A percentile compares a stretch with the other conserved stretches of the same genome.
These are phyloP conservation scores for Apiospora arundinis DNA, from an alignment of 2,329 filamentous ascomycete genomes.

Conservation along the genomic window DNA sequence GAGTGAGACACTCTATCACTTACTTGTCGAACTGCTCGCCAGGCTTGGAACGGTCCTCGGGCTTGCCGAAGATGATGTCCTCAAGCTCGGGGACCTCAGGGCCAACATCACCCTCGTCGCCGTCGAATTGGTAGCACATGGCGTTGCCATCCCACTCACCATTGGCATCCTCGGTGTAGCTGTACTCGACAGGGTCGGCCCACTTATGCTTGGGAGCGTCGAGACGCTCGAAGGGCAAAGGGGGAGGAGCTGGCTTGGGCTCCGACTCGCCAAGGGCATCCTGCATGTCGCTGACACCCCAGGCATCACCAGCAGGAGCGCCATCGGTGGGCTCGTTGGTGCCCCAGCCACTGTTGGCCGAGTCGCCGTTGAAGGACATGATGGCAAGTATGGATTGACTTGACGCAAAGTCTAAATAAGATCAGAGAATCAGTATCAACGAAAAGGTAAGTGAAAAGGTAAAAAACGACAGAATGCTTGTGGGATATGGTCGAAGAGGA, in stretches of 20 bases:
- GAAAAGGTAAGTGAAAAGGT: background rate
- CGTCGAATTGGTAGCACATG: constrained; percentile 81
- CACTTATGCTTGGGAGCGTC: constrained; percentile 46
- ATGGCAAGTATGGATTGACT: background rate
- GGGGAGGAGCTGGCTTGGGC: constrained; percentile 23
- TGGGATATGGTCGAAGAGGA: background rate
- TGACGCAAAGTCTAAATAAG: background rate
- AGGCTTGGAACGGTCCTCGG: constrained; percentile 52
- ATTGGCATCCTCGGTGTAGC: constrained; percentile 49
- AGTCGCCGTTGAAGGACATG: constrained; percentile 12
- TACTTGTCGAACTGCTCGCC: constrained; percentile 71
- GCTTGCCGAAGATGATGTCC: constrained; percentile 72
- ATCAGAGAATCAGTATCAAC: background rate
- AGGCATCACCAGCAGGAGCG: constrained; percentile 12
- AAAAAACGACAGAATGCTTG: background rate
- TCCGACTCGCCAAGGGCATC: constrained; percentile 38
- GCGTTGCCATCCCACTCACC: constrained; percentile 60
- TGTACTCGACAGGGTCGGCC: constrained; percentile 52
- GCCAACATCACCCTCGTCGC: constrained; percentile 85
- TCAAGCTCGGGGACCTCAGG: constrained; percentile 76
- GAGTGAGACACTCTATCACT: constrained; percentile 36
- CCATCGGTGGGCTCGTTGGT: background rate
- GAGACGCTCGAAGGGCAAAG: constrained; percentile 21
- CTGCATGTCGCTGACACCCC: constrained; percentile 34
- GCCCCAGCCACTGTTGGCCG: constrained; percentile 19